phyloP scores from a whole-genome alignment of 371 early-diverging fungal genomes.

The Mucor plumbeus region DNA sequence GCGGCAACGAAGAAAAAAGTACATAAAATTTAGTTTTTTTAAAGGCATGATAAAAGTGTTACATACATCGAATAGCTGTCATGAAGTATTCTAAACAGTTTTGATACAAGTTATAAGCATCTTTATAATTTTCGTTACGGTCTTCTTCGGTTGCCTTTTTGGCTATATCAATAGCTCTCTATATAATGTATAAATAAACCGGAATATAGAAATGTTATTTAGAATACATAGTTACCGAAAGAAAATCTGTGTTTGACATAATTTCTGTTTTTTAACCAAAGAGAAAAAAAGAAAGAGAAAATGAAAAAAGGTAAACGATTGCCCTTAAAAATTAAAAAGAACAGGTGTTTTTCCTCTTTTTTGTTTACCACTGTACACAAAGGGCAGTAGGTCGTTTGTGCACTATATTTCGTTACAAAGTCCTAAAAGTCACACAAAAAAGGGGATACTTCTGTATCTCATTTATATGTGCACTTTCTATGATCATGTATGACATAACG shows the following conservation, averaged over 20 bases:
- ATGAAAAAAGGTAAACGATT: conserved; percentile 3
- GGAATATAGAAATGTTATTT: background rate
- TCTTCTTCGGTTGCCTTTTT: conserved; percentile 96
- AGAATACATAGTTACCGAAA: conserved; percentile 30
- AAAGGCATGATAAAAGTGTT: too few relatives aligned
- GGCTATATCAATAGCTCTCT: conserved; percentile 88
- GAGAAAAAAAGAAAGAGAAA: conserved; percentile 10
- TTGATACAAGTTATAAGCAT: conserved; percentile 88
- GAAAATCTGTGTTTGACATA: conserved; percentile 48
- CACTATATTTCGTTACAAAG: background rate
- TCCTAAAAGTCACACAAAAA: conserved; percentile 1
- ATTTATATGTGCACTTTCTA: background rate
- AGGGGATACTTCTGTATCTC: background rate
- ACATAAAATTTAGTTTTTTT: background rate
- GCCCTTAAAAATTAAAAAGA: background rate
- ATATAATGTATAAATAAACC: background rate
- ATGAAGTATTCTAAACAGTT: conserved; percentile 92
- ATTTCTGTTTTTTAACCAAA: conserved; percentile 2
- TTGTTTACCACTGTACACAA: too few relatives aligned
- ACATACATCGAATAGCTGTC: conserved; percentile 90
- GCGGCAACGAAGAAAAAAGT: conserved; percentile 2
- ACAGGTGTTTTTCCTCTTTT: background rate
- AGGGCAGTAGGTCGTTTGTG: background rate
- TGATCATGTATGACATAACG: conserved; percentile 3
- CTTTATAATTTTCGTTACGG: conserved; percentile 86